Conservation (phyloP, 1,284 basidiomycete species). For the Malassezia brasiliensis region DNA sequence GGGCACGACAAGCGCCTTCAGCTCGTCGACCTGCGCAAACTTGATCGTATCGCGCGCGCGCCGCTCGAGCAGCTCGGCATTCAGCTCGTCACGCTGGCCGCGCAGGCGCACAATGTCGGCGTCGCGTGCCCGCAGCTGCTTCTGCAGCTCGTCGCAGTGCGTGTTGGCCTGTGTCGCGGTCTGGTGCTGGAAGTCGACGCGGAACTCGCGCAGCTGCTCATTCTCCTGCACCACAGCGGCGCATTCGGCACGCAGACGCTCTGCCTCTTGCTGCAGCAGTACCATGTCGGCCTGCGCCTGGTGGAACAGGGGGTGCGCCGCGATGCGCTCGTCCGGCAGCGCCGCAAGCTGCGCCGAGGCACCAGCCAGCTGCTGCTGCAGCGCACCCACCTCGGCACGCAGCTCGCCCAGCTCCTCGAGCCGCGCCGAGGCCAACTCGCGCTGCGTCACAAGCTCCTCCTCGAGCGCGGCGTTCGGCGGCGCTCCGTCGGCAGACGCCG, state of each 20-base stretch:
- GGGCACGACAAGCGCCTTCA: slow-evolving; percentile 34
- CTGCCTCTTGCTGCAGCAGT: slow-evolving; percentile 17
- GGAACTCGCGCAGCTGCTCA: slow-evolving; percentile 31
- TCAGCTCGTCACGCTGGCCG: slow-evolving; percentile 26
- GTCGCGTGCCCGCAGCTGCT: slow-evolving; percentile 60
- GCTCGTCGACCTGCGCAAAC: slow-evolving; percentile 40
- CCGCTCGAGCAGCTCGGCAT: slow-evolving; percentile 35
- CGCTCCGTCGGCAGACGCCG: neutral
- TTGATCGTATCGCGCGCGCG: slow-evolving; percentile 36
- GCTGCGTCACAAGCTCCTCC: slow-evolving; percentile 16
- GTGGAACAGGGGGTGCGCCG: slow-evolving; percentile 14
- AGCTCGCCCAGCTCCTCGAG: slow-evolving; percentile 16
- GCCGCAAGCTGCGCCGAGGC: slow-evolving; percentile 9
- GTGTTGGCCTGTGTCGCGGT: slow-evolving; percentile 26
- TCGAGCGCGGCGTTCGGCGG: slow-evolving; percentile 2
- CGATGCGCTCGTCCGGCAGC: slow-evolving; percentile 20
- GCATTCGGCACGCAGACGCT: slow-evolving; percentile 8
- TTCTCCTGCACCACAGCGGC: slow-evolving; percentile 29
- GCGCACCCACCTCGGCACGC: slow-evolving; percentile 16
- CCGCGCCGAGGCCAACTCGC: slow-evolving; percentile 16
- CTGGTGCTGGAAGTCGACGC: slow-evolving; percentile 17
- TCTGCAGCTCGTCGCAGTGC: slow-evolving; percentile 60
- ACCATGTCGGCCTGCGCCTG: slow-evolving; percentile 18
- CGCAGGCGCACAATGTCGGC: slow-evolving; percentile 50
- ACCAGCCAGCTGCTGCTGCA: slow-evolving; percentile 15